Percentiles rank a stretch among this genome's conserved stretches.
Conservation (phyloP, 2,329 filamentous ascomycete genomes). For the Calonectria leucothoes region DNA sequence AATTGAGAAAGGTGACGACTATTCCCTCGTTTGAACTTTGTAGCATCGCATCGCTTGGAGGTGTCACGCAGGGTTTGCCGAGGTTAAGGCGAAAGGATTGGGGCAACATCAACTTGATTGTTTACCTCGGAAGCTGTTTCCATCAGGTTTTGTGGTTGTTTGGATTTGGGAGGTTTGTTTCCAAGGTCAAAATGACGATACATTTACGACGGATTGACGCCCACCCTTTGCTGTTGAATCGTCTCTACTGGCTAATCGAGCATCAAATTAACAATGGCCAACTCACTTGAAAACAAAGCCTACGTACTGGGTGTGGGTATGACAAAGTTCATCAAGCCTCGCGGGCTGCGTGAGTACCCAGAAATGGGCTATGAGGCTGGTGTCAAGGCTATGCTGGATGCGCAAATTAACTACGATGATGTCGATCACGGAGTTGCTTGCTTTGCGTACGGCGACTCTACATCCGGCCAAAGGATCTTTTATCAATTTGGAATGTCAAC, state of each 20-base stretch:
- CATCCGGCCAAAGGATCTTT: constrained; percentile 94
- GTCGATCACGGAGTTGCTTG: constrained; percentile 94
- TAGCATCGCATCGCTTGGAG: no score
- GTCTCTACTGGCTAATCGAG: neutral
- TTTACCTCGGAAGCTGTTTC: no score
- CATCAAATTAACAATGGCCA: neutral
- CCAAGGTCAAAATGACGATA: no score
- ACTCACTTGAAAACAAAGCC: constrained; percentile 45
- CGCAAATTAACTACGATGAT: constrained; percentile 95
- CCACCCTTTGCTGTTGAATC: no score
- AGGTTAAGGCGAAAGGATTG: no score
- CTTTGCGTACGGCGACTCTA: constrained; percentile 97
- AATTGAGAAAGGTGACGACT: no score
- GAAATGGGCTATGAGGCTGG: constrained; percentile 94
- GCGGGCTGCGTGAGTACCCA: constrained; percentile 92
- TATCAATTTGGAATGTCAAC: constrained; percentile 98
- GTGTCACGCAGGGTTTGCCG: no score
- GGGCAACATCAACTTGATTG: no score
- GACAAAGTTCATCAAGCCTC: constrained; percentile 99
- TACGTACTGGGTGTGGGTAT: constrained; percentile 98
- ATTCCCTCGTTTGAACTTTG: no score
- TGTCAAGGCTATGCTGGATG: constrained; percentile 87
- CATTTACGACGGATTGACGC: no score
- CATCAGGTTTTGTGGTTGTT: no score
- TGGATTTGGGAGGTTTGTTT: no score